These are phyloP conservation scores for Colletotrichum musicola DNA, from an alignment of 2,329 filamentous ascomycete genomes.

Conservation along the genomic window DNA sequence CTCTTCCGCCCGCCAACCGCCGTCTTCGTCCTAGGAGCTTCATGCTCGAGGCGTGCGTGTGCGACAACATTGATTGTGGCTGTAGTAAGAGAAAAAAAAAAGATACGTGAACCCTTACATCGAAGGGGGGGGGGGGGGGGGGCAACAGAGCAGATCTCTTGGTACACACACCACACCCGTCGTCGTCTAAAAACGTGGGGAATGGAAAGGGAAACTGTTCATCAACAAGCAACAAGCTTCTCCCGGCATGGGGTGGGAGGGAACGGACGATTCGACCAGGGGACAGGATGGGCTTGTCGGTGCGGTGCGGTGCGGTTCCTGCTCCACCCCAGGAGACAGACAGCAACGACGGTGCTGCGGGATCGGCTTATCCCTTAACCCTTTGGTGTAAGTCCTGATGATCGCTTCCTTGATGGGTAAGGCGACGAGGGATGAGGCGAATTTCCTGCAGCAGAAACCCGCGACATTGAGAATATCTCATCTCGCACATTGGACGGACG, in stretches of 20 bases:
- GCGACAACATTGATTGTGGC: not conserved
- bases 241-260: constrained; percentile 2
- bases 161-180: not conserved
- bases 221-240: constrained; percentile 13
- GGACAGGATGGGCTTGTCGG: constrained; percentile 13
- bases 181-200: constrained; percentile 3
- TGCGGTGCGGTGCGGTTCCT: not conserved
- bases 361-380: not conserved
- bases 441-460: not conserved
- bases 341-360: not conserved
- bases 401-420: constrained; percentile 11
- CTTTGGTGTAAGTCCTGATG: constrained; percentile 2
- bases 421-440: constrained; percentile 7
- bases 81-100: not conserved
- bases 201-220: constrained; percentile 15
- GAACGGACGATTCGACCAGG: constrained; percentile 11
- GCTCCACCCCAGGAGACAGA: constrained; percentile 7
- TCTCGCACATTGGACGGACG: not conserved
- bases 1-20: not conserved
- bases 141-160: constrained; percentile 2
- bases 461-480: constrained; percentile 3
- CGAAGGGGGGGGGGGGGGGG: not conserved
- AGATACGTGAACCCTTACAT: constrained; percentile 3
- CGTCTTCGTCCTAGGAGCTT: not conserved
- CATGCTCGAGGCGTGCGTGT: not conserved